Conservation (phyloP, 306 rosid genomes). For the Macrotyloma uniflorum region DNA sequence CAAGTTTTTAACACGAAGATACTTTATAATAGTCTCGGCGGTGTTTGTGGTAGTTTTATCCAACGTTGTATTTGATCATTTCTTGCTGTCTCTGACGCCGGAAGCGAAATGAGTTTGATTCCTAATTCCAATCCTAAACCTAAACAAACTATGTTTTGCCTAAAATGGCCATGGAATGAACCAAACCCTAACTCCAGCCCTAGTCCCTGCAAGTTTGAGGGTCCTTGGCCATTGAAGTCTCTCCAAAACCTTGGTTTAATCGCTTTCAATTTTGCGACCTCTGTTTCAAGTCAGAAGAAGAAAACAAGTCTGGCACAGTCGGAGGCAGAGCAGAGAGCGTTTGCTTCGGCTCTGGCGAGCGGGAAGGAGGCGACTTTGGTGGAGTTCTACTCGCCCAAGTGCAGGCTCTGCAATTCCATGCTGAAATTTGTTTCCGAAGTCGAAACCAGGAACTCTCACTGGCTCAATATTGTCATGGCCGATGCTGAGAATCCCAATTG, state of each 20-base stretch:
- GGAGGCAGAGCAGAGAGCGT: conserved; percentile 82
- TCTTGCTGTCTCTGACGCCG: not conserved
- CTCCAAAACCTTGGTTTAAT: conserved; percentile 61
- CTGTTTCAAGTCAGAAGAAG: conserved; percentile 47
- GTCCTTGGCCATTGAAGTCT: conserved; percentile 84
- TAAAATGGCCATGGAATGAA: conserved; percentile 84
- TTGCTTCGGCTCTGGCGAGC: conserved; percentile 79
- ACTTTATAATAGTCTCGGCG: no score
- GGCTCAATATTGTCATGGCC: conserved; percentile 89
- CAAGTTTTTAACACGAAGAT: no score
- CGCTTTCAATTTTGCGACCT: conserved; percentile 53
- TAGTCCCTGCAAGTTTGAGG: conserved; percentile 55
- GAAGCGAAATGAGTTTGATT: conserved; percentile 44
- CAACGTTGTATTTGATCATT: not conserved
- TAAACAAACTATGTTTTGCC: conserved; percentile 53
- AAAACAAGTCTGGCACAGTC: conserved; percentile 51
- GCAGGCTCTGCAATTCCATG: conserved; percentile 79
- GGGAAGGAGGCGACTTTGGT: conserved; percentile 76
- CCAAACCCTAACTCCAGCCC: conserved; percentile 19
- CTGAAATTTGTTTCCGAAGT: conserved; percentile 61
- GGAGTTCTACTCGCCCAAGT: conserved; percentile 89
- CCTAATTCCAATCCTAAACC: conserved; percentile 44
- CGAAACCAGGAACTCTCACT: conserved; percentile 65
- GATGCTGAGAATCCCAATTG: conserved; percentile 91
- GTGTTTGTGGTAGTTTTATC: no score